phyloP scores from a whole-genome alignment of 225 moss, liverwort and hornwort genomes.

The Marchantia polymorpha region DNA sequence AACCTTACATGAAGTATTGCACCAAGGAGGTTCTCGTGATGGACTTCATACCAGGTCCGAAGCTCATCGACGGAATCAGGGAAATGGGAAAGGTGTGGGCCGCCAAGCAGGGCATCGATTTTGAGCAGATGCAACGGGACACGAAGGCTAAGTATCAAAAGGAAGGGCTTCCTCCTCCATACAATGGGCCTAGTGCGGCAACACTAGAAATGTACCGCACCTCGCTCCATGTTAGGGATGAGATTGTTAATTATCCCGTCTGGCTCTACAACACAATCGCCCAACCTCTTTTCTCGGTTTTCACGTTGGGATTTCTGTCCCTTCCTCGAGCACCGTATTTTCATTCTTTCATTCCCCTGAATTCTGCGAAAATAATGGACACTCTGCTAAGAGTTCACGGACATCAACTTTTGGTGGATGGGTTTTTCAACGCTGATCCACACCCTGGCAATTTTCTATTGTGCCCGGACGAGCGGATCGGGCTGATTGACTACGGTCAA shows the following conservation, averaged over 20 bases:
- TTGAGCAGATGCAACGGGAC: constrained; percentile 22
- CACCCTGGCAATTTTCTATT: constrained; percentile 35
- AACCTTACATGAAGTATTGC: constrained; percentile 33
- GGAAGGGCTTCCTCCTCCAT: constrained; percentile 32
- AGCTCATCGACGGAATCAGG: constrained; percentile 38
- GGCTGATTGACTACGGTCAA: constrained; percentile 39
- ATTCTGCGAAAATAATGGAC: constrained; percentile 30
- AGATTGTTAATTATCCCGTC: constrained; percentile 26
- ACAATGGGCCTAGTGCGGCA: constrained; percentile 17
- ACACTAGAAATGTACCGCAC: constrained; percentile 24
- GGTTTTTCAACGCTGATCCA: constrained; percentile 36
- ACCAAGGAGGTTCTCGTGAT: constrained; percentile 36
- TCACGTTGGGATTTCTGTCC: constrained; percentile 16
- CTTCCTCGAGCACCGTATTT: constrained; percentile 26
- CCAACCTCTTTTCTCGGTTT: constrained; percentile 9
- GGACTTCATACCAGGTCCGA: constrained; percentile 36
- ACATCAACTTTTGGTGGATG: constrained; percentile 35
- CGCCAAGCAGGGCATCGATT: constrained; percentile 24
- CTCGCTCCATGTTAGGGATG: constrained; percentile 14
- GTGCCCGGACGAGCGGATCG: constrained; percentile 34
- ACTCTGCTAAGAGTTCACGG: constrained; percentile 33
- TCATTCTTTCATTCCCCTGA: constrained; percentile 30
- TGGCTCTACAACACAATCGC: constrained; percentile 25
- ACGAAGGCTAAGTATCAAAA: constrained; percentile 27
- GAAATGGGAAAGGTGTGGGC: constrained; percentile 33